Percentiles rank a stretch among this genome's conserved stretches.
phyloP scores from a whole-genome alignment of 2,329 filamentous ascomycete species.

The Aspergillus awamori region DNA sequence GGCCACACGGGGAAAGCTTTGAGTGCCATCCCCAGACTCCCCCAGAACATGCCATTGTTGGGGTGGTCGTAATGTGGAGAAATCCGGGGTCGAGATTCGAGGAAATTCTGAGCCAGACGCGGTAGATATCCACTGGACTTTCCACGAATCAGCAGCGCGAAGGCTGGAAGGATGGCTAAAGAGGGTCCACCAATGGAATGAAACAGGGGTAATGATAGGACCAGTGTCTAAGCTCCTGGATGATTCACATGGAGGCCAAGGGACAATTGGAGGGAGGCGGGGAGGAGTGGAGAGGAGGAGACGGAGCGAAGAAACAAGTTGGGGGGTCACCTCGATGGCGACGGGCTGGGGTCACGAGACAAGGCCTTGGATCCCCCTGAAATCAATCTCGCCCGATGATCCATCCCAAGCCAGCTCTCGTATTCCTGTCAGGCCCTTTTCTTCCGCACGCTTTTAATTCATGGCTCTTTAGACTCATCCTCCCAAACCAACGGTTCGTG shows the following conservation, averaged over 20 bases:
- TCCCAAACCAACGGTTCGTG: neutral
- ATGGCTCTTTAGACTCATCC: neutral
- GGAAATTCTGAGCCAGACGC: constrained; percentile 31
- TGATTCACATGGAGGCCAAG: constrained; percentile 3
- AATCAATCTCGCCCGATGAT: neutral
- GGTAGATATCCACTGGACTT: constrained; percentile 19
- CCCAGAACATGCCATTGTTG: constrained; percentile 3
- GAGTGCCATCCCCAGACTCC: constrained; percentile 3
- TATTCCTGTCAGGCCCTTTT: neutral
- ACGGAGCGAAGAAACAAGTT: neutral
- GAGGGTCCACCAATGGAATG: constrained; percentile 35
- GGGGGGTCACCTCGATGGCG: neutral
- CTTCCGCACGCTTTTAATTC: neutral
- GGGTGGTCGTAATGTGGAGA: constrained; percentile 22
- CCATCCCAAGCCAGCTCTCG: neutral
- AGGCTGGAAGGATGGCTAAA: constrained; percentile 19
- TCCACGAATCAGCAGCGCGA: constrained; percentile 34
- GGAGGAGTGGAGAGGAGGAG: neutral
- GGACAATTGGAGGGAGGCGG: neutral
- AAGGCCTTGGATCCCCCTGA: neutral
- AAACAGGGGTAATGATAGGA: constrained; percentile 3
- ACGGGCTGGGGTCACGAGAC: constrained; percentile 3
- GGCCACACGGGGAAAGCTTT: constrained; percentile 16
- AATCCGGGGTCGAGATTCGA: constrained; percentile 34
- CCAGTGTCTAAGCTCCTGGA: neutral